A percentile compares a stretch with the other conserved stretches of the same genome.
Evolutionary conservation across 495 filamentous ascomycete species (phyloP).

Genomic region (Cetradonia linearis): DNA sequence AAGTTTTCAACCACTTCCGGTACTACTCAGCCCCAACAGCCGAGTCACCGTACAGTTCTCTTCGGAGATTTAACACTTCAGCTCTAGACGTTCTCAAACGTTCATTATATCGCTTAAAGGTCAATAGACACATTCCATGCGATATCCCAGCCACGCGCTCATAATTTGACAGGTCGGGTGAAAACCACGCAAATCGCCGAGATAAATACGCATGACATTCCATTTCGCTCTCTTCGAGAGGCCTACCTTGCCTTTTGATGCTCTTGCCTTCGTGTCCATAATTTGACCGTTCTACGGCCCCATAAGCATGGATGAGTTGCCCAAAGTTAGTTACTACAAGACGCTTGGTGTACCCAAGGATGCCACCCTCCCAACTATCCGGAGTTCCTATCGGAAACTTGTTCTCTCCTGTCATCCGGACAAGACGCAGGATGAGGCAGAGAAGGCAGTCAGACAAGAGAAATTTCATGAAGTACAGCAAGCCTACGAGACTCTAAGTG

Average conservation of each 20-base stretch:
- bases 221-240: neutral
- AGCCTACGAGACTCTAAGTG: slow-evolving; percentile 83
- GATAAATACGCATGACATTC: slow-evolving; percentile 9
- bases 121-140: slow-evolving; percentile 7
- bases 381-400: slow-evolving; percentile 78
- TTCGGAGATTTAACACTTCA: neutral
- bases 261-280: slow-evolving; percentile 5
- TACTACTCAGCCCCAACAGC: neutral
- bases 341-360: slow-evolving; percentile 66
- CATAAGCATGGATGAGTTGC: slow-evolving; percentile 48
- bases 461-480: slow-evolving; percentile 91
- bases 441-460: slow-evolving; percentile 57
- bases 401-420: slow-evolving; percentile 91
- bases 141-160: slow-evolving; percentile 14
- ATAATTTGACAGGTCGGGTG: neutral
- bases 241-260: slow-evolving; percentile 9
- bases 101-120: neutral
- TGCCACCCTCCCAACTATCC: slow-evolving; percentile 63
- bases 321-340: slow-evolving; percentile 75
- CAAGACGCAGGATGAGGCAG: slow-evolving; percentile 72
- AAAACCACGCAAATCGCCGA: slow-evolving; percentile 16
- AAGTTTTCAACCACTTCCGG: neutral
- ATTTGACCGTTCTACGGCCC: slow-evolving; percentile 8
- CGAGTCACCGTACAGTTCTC: neutral
- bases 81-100: neutral